Conservation (phyloP, 805 yeast species). For the Metschnikowia cerradonensis region DNA sequence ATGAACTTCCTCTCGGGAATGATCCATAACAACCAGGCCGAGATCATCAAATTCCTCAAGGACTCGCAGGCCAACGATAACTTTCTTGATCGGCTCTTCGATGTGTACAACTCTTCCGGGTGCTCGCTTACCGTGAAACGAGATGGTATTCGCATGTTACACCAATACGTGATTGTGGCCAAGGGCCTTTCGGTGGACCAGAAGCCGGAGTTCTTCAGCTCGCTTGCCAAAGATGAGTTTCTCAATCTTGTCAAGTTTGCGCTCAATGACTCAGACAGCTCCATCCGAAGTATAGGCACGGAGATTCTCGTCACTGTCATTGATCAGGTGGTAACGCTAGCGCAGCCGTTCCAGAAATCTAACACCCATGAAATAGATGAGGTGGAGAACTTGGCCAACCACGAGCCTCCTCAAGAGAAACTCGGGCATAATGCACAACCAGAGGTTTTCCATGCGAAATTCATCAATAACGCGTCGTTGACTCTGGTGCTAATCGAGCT, state of each 20-base stretch:
- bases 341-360: slow-evolving; percentile 33
- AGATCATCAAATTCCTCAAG: slow-evolving; percentile 56
- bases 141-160: slow-evolving; percentile 74
- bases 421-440: slow-evolving; percentile 13
- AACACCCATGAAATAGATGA: slow-evolving; percentile 15
- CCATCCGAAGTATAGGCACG: slow-evolving; percentile 65
- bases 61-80: slow-evolving; percentile 34
- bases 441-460: slow-evolving; percentile 25
- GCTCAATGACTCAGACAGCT: slow-evolving; percentile 45
- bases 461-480: slow-evolving; percentile 57
- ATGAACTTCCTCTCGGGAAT: slow-evolving; percentile 61
- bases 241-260: slow-evolving; percentile 71
- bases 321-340: slow-evolving; percentile 74
- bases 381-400: slow-evolving; percentile 22
- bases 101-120: slow-evolving; percentile 42
- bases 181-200: slow-evolving; percentile 60
- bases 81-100: slow-evolving; percentile 58
- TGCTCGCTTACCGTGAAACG: slow-evolving; percentile 26
- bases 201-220: slow-evolving; percentile 59
- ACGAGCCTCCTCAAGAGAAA: neutral
- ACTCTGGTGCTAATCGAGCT: slow-evolving; percentile 54
- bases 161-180: slow-evolving; percentile 75
- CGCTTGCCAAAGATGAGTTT: slow-evolving; percentile 64
- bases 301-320: slow-evolving; percentile 77
- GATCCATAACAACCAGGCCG: slow-evolving; percentile 66